These are phyloP conservation scores for Limonomyces culmigenus DNA, from an alignment of 1,284 basidiomycete genomes.

Conservation along the genomic window DNA sequence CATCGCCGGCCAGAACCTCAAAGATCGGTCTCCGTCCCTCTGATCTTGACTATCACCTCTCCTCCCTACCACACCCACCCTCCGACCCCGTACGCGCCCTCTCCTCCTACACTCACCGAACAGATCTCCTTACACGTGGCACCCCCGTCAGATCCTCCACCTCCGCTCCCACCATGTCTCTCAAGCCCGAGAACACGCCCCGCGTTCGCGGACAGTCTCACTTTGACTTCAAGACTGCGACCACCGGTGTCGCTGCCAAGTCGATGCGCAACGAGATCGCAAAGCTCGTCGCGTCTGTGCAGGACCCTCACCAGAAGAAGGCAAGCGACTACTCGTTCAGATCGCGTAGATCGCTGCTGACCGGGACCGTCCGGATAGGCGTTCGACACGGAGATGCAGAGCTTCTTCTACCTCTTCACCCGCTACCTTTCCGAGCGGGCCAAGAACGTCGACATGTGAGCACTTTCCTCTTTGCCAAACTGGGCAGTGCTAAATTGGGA, in stretches of 20 bases:
- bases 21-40: conserved; percentile 33
- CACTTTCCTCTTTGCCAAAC: conserved; percentile 7
- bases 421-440: conserved; percentile 94
- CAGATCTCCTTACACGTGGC: conserved; percentile 5
- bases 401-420: conserved; percentile 98
- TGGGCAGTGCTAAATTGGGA: background rate
- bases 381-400: conserved; percentile 97
- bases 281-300: conserved; percentile 74
- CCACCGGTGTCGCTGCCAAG: conserved; percentile 94
- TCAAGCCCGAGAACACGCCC: conserved; percentile 43
- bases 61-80: conserved; percentile 39
- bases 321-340: conserved; percentile 23
- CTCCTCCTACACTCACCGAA: background rate
- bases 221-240: conserved; percentile 93
- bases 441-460: conserved; percentile 87
- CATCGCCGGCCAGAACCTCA: conserved; percentile 23
- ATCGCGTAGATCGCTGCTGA: background rate
- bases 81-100: conserved; percentile 13
- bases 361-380: conserved; percentile 29
- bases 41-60: conserved; percentile 49
- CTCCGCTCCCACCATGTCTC: conserved; percentile 24
- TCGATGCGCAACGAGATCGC: conserved; percentile 98
- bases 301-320: conserved; percentile 70
- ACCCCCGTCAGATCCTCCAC: conserved; percentile 10
- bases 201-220: conserved; percentile 52